These are phyloP conservation scores for Plasmopara halstedii DNA, from an alignment of 352 stramenopile genomes.

Conservation along the genomic window DNA sequence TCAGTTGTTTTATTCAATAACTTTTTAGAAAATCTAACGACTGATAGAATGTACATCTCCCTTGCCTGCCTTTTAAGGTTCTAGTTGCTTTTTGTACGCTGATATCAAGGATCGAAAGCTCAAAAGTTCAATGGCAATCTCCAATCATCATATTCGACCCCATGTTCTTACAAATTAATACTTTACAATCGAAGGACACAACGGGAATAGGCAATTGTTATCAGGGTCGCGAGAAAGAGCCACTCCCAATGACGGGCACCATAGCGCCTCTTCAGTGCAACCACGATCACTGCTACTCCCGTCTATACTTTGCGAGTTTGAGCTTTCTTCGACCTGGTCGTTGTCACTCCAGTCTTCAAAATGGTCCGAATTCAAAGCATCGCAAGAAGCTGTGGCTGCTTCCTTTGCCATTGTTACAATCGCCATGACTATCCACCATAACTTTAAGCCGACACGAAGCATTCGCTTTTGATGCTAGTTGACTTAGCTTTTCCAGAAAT, in stretches of 20 bases:
- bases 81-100: too few relatives aligned
- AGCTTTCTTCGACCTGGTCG: background rate
- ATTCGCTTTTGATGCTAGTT: slow-evolving; percentile 1
- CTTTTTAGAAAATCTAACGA: too few relatives aligned
- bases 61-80: too few relatives aligned
- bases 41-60: background rate
- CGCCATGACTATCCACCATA: slow-evolving; percentile 4
- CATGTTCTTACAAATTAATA: too few relatives aligned
- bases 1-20: too few relatives aligned
- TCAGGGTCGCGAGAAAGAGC: slow-evolving; percentile 19
- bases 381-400: slow-evolving; percentile 1
- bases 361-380: slow-evolving; percentile 2
- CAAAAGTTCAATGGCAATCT: too few relatives aligned
- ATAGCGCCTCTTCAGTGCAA: slow-evolving; percentile 36
- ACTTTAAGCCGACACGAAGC: slow-evolving; percentile 2
- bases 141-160: too few relatives aligned
- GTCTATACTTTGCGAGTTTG: background rate
- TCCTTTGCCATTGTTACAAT: background rate
- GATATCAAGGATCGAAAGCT: too few relatives aligned
- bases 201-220: slow-evolving; percentile 26
- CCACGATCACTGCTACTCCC: background rate
- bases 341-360: background rate
- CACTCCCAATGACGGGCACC: slow-evolving; percentile 10
- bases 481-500: slow-evolving; percentile 12
- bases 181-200: slow-evolving; percentile 9